A percentile compares a stretch with the other conserved stretches of the same genome.
phyloP scores from a whole-genome alignment of 2,329 filamentous ascomycete species.

The Colletotrichum cordylinicola region DNA sequence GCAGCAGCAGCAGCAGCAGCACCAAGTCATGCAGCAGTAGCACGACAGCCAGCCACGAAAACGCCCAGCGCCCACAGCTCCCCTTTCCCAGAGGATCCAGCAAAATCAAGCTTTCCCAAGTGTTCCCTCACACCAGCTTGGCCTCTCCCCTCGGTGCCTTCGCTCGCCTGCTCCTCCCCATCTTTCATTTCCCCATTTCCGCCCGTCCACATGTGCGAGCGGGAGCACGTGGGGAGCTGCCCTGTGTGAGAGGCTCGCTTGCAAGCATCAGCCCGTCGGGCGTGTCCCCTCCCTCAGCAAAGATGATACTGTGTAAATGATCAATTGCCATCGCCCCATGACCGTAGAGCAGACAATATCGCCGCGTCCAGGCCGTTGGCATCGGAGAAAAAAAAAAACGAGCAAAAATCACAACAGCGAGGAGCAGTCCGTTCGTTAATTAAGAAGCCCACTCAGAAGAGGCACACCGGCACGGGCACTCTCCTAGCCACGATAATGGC shows the following conservation, averaged over 20 bases:
- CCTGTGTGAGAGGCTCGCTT: slow-evolving; percentile 12
- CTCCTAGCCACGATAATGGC: background rate
- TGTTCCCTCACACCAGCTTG: background rate
- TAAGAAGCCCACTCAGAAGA: background rate
- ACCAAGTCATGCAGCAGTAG: background rate
- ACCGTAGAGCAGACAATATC: background rate
- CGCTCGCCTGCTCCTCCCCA: background rate
- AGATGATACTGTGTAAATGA: background rate
- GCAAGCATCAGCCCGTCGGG: background rate
- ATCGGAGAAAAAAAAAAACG: background rate
- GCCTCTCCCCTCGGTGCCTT: background rate
- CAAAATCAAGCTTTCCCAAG: slow-evolving; percentile 18
- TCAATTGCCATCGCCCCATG: background rate
- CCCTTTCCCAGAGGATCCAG: slow-evolving; percentile 4
- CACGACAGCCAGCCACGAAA: background rate
- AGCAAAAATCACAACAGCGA: background rate
- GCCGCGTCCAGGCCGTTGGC: slow-evolving; percentile 5
- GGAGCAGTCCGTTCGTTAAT: background rate
- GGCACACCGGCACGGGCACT: background rate
- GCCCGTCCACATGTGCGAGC: slow-evolving; percentile 2
- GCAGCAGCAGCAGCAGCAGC: background rate
- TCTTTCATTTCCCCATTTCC: slow-evolving; percentile 7
- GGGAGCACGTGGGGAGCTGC: slow-evolving; percentile 14
- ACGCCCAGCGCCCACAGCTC: background rate
- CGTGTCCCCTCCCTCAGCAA: background rate